Conservation (phyloP, 2,329 filamentous ascomycete genomes). For the Nothopassalora personata region DNA sequence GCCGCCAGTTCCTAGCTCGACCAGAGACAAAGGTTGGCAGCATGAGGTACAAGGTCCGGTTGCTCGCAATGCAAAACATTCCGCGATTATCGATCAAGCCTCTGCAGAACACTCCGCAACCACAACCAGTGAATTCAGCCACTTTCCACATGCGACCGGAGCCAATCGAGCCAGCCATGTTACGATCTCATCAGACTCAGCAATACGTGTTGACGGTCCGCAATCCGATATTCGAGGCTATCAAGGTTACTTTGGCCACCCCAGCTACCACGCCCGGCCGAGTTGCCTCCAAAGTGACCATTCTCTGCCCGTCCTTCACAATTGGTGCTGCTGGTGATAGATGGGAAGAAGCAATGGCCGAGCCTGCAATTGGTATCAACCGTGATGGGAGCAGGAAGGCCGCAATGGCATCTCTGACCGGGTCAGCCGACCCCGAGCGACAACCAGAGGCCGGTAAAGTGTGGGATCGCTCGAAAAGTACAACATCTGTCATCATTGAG, state of each 20-base stretch:
- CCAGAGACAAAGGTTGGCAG: constrained; percentile 86
- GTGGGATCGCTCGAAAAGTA: constrained; percentile 91
- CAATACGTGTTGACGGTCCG: constrained; percentile 87
- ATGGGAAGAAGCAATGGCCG: constrained; percentile 78
- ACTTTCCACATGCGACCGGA: constrained; percentile 24
- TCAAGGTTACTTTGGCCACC: constrained; percentile 82
- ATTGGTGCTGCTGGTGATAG: constrained; percentile 84
- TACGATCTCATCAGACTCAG: constrained; percentile 46
- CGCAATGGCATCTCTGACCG: constrained; percentile 30
- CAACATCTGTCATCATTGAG: constrained; percentile 90
- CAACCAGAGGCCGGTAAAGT: constrained; percentile 85
- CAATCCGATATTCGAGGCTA: constrained; percentile 88
- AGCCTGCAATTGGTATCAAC: constrained; percentile 16
- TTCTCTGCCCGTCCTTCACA: constrained; percentile 90
- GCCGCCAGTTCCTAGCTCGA: constrained; percentile 91
- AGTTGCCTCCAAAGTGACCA: constrained; percentile 74
- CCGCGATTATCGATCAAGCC: constrained; percentile 72
- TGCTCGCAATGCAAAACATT: constrained; percentile 80
- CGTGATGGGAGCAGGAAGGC: constrained; percentile 27
- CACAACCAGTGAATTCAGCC: constrained; percentile 15
- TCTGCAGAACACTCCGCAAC: constrained; percentile 30
- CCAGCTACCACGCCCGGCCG: constrained; percentile 72
- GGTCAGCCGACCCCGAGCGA: constrained; percentile 46
- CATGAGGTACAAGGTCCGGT: constrained; percentile 80
- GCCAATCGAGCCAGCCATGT: constrained; percentile 9